These are phyloP conservation scores for Hordeum vulgare DNA, from an alignment of 176 grass and related monocot species.

Conservation along the genomic window MorexV3_pseudomolecules_assembly NC_058522.1:361115313-361115812, in stretches of 20 bases:
- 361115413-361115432: background rate
- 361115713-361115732: background rate
- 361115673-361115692: background rate
- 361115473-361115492: constrained; percentile 23
- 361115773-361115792: background rate
- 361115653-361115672: background rate
- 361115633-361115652: background rate
- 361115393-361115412: background rate
- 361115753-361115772: background rate
- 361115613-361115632: constrained; percentile 10
- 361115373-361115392: too few relatives aligned
- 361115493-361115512: constrained; percentile 43
- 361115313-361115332: constrained; percentile 34
- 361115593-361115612: background rate
- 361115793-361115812: background rate
- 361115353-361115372: background rate
- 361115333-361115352: background rate
- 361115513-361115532: constrained; percentile 31
- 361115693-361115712: too few relatives aligned
- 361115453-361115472: constrained; percentile 1
- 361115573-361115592: constrained; percentile 12
- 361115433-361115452: background rate
- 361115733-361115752: background rate
- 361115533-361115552: constrained; percentile 31
- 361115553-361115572: constrained; percentile 33